Evolutionary conservation across 164 flowering plant species (phyloP).

Genomic region (Cinnamomum micranthum): DNA sequence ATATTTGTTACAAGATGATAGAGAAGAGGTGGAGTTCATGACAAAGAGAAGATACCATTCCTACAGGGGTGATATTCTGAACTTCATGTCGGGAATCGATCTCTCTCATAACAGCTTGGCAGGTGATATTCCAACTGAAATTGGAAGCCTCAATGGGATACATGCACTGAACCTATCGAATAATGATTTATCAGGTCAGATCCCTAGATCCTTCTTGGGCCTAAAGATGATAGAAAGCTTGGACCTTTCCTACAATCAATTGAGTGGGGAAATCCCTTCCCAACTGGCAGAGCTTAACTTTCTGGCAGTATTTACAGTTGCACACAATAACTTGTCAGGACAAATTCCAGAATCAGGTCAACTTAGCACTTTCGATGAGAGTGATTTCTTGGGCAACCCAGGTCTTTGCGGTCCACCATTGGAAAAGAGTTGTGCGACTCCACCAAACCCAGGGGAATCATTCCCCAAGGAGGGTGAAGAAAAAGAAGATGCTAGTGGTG

Average conservation of each 20-base stretch:
- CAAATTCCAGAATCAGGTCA: background rate
- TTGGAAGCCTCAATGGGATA: background rate
- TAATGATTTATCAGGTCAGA: slow-evolving; percentile 5
- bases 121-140: slow-evolving; percentile 7
- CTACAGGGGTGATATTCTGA: slow-evolving; percentile 1
- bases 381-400: slow-evolving; percentile 2
- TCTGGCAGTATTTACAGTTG: background rate
- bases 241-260: slow-evolving; percentile 9
- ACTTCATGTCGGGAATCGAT: slow-evolving; percentile 8
- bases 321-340: slow-evolving; percentile 2
- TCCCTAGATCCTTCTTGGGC: background rate
- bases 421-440: background rate
- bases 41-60: background rate
- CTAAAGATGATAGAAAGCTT: slow-evolving; percentile 7
- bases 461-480: background rate
- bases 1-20: background rate
- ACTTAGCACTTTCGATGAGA: background rate
- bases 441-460: background rate
- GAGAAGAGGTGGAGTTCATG: slow-evolving; percentile 2
- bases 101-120: background rate
- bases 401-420: slow-evolving; percentile 8
- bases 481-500: background rate
- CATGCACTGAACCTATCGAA: slow-evolving; percentile 8
- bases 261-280: slow-evolving; percentile 3
- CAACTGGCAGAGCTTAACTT: background rate